Conservation (phyloP, 352 stramenopile genomes). For the Globisporangium solare region DNA sequence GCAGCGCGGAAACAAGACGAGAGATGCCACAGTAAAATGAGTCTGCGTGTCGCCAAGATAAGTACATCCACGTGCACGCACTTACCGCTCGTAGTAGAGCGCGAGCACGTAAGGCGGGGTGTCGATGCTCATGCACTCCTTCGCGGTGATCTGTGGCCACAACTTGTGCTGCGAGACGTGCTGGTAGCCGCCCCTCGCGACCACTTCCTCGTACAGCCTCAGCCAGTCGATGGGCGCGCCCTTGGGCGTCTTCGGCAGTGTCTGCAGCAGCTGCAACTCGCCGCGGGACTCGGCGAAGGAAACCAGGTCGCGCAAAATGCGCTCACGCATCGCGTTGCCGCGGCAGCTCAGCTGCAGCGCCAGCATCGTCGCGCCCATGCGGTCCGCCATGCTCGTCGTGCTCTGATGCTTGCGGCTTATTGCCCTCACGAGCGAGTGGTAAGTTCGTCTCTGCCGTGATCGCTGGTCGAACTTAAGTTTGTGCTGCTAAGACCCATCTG, state of each 20-base stretch:
- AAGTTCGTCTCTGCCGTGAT: too few relatives aligned
- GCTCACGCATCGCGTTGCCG: conserved; percentile 53
- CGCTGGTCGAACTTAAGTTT: too few relatives aligned
- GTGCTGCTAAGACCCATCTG: too few relatives aligned
- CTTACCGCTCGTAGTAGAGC: conserved; percentile 48
- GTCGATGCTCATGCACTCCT: conserved; percentile 49
- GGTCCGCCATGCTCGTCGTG: conserved; percentile 18
- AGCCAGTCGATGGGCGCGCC: conserved; percentile 66
- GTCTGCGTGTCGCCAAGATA: not conserved
- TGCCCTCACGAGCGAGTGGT: too few relatives aligned
- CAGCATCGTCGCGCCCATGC: conserved; percentile 31
- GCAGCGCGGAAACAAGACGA: not conserved
- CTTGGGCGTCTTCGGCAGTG: conserved; percentile 46
- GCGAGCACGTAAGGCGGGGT: conserved; percentile 61
- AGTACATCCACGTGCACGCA: not conserved
- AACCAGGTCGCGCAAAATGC: conserved; percentile 52
- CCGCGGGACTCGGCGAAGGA: conserved; percentile 45
- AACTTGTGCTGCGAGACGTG: conserved; percentile 44
- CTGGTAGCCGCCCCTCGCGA: conserved; percentile 51
- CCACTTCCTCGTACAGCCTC: conserved; percentile 78
- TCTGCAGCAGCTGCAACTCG: conserved; percentile 39
- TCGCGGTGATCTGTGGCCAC: conserved; percentile 47
- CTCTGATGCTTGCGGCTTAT: not conserved
- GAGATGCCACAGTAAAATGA: too few relatives aligned
- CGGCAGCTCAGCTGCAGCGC: conserved; percentile 67